phyloP scores from a whole-genome alignment of 2,329 filamentous ascomycete species.

The Karstenula rhodostoma region DNA sequence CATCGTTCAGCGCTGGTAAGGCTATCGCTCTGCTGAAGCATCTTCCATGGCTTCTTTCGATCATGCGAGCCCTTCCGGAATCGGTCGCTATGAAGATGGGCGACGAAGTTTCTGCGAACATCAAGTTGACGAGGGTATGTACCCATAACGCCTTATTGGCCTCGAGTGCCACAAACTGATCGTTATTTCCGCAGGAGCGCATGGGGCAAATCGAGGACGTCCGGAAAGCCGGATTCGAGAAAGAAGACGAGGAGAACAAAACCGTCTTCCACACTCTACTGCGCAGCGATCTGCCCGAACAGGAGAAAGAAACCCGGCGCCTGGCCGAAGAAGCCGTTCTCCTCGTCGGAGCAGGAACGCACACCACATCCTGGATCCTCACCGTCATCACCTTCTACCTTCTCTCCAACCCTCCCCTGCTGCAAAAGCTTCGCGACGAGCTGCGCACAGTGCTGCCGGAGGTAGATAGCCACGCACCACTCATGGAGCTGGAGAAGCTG shows the following conservation, averaged over 20 bases:
- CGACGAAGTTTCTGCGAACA: constrained; percentile 17
- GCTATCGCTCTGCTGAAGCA: constrained; percentile 20
- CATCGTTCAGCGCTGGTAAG: constrained; percentile 18
- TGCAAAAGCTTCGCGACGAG: constrained; percentile 31
- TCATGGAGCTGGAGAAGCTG: constrained; percentile 35
- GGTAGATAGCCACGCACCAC: constrained; percentile 26
- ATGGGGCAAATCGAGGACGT: constrained; percentile 20
- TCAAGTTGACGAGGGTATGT: constrained; percentile 16
- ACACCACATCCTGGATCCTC: constrained; percentile 39
- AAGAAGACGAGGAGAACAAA: constrained; percentile 2
- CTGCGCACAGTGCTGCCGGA: constrained; percentile 25
- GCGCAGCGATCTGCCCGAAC: constrained; percentile 15
- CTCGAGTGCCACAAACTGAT: background rate
- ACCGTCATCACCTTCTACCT: constrained; percentile 46
- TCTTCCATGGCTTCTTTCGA: constrained; percentile 20
- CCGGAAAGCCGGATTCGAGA: background rate
- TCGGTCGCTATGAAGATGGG: constrained; percentile 19
- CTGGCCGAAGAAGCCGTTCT: constrained; percentile 34
- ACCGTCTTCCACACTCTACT: constrained; percentile 24
- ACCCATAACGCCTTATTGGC: background rate
- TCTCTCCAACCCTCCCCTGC: constrained; percentile 36
- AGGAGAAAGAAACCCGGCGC: constrained; percentile 28
- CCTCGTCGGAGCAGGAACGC: constrained; percentile 36
- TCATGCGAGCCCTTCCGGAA: constrained; percentile 21
- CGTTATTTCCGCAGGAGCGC: constrained; percentile 7